Conservation (phyloP, 2,329 filamentous ascomycete species). For the Calonectria ilicicola region DNA sequence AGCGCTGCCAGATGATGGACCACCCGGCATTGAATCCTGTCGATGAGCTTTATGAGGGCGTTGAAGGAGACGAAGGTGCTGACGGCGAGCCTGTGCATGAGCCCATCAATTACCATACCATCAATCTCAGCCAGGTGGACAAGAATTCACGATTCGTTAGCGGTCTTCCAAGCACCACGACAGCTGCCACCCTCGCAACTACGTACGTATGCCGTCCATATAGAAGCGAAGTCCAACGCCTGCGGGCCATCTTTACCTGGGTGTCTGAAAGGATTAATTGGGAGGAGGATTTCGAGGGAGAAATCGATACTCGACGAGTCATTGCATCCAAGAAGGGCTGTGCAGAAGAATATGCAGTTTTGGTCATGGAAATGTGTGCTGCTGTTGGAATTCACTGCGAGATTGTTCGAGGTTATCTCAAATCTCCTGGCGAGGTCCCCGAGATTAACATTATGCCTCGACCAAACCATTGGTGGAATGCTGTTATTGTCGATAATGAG, state of each 20-base stretch:
- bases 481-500: constrained; percentile 90
- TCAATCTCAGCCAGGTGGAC: constrained; percentile 89
- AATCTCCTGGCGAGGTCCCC: constrained; percentile 84
- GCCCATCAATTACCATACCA: constrained; percentile 81
- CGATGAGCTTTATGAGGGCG: constrained; percentile 85
- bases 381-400: constrained; percentile 91
- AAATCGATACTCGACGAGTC: constrained; percentile 84
- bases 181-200: constrained; percentile 84
- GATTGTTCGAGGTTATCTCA: constrained; percentile 89
- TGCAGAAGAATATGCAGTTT: constrained; percentile 87
- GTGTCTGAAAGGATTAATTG: constrained; percentile 93
- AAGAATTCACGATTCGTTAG: constrained; percentile 94
- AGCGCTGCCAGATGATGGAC: constrained; percentile 95
- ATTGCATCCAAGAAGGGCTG: constrained; percentile 87
- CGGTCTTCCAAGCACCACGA: constrained; percentile 84
- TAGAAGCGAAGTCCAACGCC: constrained; percentile 89
- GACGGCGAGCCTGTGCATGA: constrained; percentile 87
- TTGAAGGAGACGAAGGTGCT: constrained; percentile 90
- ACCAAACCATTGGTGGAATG: constrained; percentile 98
- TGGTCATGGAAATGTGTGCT: constrained; percentile 93
- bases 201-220: constrained; percentile 95
- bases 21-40: constrained; percentile 89
- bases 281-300: constrained; percentile 95
- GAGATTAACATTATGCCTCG: constrained; percentile 87
- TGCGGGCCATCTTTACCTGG: constrained; percentile 98